These are phyloP conservation scores for Ziziphus jujuba DNA, from an alignment of 306 rosid genomes.

Conservation along the genomic window DNA sequence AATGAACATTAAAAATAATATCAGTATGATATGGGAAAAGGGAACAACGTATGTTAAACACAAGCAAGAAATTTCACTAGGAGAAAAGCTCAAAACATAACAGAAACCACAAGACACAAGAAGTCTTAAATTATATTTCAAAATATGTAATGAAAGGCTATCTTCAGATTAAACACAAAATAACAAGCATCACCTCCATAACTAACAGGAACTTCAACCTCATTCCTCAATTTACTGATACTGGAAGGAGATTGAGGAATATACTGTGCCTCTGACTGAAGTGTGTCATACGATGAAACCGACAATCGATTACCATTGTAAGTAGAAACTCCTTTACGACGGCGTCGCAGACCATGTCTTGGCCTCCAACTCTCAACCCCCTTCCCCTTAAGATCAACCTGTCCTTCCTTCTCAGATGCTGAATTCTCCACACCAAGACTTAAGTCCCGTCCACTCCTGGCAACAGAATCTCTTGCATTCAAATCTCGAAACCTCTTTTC, in stretches of 20 bases:
- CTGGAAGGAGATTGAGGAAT: slow-evolving; percentile 26
- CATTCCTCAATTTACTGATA: slow-evolving; percentile 22
- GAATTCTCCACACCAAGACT: slow-evolving; percentile 12
- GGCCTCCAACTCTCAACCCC: slow-evolving; percentile 12
- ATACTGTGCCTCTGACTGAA: slow-evolving; percentile 21
- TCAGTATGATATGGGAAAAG: neutral
- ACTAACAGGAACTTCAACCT: slow-evolving; percentile 28
- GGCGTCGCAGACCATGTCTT: slow-evolving; percentile 28
- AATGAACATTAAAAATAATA: slow-evolving; percentile 14
- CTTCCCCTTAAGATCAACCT: slow-evolving; percentile 19
- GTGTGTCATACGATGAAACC: slow-evolving; percentile 22
- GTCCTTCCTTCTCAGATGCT: slow-evolving; percentile 18
- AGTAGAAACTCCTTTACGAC: slow-evolving; percentile 5
- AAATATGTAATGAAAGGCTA: neutral
- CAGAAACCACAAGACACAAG: neutral
- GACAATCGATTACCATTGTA: slow-evolving; percentile 17
- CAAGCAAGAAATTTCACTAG: neutral
- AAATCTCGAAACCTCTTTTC: slow-evolving; percentile 4
- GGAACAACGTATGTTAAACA: neutral
- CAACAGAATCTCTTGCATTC: slow-evolving; percentile 12
- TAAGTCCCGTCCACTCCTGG: slow-evolving; percentile 3
- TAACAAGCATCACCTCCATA: slow-evolving; percentile 30
- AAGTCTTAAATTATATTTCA: neutral
- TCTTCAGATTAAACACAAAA: neutral
- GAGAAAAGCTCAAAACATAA: too few species aligned